Evolutionary conservation across 2,329 filamentous ascomycete genomes (phyloP).

Genomic region (Chaetomium strumarium): DNA sequence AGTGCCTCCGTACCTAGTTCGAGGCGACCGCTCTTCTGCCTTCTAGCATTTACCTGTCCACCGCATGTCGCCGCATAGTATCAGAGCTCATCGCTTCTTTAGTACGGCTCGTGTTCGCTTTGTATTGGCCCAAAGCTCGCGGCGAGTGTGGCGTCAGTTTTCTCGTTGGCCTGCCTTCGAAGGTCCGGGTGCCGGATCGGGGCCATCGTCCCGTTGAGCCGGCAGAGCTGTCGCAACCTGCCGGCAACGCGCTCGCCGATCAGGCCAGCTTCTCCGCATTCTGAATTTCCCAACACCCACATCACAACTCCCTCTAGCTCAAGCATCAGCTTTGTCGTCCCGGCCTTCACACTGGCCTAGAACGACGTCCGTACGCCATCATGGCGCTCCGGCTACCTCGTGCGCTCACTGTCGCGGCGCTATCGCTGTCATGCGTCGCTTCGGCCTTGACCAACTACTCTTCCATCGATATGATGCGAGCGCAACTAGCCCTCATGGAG

Average conservation of each 20-base stretch:
- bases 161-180: background rate
- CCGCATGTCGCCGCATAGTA: background rate
- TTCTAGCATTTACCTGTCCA: background rate
- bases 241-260: constrained; percentile 18
- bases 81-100: background rate
- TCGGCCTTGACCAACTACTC: constrained; percentile 50
- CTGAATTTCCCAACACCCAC: background rate
- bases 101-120: background rate
- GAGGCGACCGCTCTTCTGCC: background rate
- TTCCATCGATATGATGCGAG: constrained; percentile 53
- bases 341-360: background rate
- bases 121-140: background rate
- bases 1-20: background rate
- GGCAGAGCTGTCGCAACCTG: constrained; percentile 20
- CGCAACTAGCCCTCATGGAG: constrained; percentile 64
- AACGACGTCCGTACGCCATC: constrained; percentile 20
- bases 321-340: background rate
- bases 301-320: background rate
- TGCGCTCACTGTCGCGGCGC: constrained; percentile 35
- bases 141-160: constrained; percentile 9
- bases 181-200: background rate
- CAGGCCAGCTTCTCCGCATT: constrained; percentile 3
- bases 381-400: constrained; percentile 38
- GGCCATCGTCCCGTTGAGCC: constrained; percentile 13
- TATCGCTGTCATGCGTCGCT: constrained; percentile 35